Evolutionary conservation across 495 filamentous ascomycete genomes (phyloP), one percentile per base, ranked within the genome.

Genomic region (Aspergillus heteromorphus): DNA sequence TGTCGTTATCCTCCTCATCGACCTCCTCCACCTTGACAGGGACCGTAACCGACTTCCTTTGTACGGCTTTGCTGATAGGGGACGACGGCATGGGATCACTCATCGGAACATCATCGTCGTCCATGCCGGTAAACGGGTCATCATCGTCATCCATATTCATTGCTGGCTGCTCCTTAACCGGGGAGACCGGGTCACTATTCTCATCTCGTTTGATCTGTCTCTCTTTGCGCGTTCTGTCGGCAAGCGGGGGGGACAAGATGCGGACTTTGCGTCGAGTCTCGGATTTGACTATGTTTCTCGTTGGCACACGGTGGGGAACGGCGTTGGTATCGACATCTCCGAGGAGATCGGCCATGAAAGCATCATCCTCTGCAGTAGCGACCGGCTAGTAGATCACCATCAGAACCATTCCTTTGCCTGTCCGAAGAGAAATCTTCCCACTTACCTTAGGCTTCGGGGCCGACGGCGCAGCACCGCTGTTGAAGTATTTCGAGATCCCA

Each of bases 401-500:
- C 6, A n/a, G 60, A 21, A 23, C 34, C 3, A 40, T 31, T 47
- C 27, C 20, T 14, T 23, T 19, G 5, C 27, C 18, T 8, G 36
- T 10, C 4, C 2, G 8, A 21, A 20, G 7, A 21, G 20, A 49
- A 48, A 20, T 18, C 19, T 17, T 16, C 25, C 30, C 30, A 65
- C 70, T 58, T 68, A 89, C 90, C 79, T 95, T 98, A 1, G 87
- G 79, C 66, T 93, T 96, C 19, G 83, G 78, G 42, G 85, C 84
- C 17, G 83, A 67, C 48, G 82, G 74, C 40, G 80, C 70, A 51
- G 82, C 79, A 40, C 88, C 87, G 57, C 83, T 86, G 62, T 81
- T 95, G 69, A 98, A 97, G 69, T 93, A 98, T 59, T 92, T 93
- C 60, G 85, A 87, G 62, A 98, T 97, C 60, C 89, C 86, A 54